Base-by-base conservation (phyloP, 352 stramenopile species). In the Phytophthora foliorum region DNA sequence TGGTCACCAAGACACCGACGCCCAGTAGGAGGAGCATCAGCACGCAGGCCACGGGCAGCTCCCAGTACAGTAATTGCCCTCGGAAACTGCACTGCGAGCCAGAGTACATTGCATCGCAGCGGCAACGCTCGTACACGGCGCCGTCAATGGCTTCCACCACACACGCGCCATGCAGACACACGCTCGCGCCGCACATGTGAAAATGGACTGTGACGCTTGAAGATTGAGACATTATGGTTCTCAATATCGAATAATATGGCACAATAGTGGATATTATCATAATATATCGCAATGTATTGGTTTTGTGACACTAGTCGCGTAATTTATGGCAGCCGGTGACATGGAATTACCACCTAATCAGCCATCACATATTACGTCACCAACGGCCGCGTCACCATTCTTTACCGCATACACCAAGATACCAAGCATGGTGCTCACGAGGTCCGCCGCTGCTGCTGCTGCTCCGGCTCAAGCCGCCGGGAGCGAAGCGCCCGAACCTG, bases 81-180 rank as follows among this genome's bases (percentile, higher is more conserved):
- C 84, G 72, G 34, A 75, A 71, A 31, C 72, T 66, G 56, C 84
- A 93, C 57, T 89, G 79, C 4, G 54, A 74, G 11, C 80, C 81
- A 10, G 57, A 57, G 51, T 90, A 93, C 44, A 84, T 70, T 21
- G 63, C 59, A 29, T 84, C 55, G 31, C 84, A 93, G 34, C 63
- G 25, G 24, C 82, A 93, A 13, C 56, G 42, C 22, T 78, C 66
- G 7, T 64, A 59, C 21, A 22, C 55, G 6, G 63, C 55, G 41
- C 59, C 64, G 6, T 63, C 36, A 2, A 50, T 34, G 0, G 63
- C 46, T 25, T 72, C 31, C 19, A 77, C 72, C 32, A 66, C 29
- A 53, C 84, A 93, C 6, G 45, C 14, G 16, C 84, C 82, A 70
- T 93, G 81, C 48, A 88, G 64, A 69, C 82, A 93, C 32, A 63